phyloP scores from a whole-genome alignment of 441 rosid genomes.

The Erysimum cheiri region DNA sequence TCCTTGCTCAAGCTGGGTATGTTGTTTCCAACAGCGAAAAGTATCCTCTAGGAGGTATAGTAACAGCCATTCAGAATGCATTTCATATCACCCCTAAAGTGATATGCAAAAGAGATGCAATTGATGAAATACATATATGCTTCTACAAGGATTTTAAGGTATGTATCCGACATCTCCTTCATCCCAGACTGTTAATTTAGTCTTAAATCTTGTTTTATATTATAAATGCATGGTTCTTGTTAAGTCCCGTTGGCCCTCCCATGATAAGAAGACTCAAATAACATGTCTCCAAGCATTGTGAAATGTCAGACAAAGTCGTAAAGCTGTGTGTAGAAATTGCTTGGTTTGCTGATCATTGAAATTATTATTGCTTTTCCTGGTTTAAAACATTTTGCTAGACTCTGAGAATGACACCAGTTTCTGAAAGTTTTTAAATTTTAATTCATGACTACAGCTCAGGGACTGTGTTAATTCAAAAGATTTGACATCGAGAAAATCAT shows the following conservation, averaged over 20 bases:
- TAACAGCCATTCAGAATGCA: conserved; percentile 88
- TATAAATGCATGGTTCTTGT: background rate
- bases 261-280: background rate
- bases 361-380: background rate
- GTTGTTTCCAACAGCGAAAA: conserved; percentile 85
- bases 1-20: conserved; percentile 85
- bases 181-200: conserved; percentile 15
- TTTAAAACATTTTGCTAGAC: conserved; percentile 11
- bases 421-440: conserved; percentile 21
- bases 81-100: conserved; percentile 74
- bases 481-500: conserved; percentile 54
- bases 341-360: conserved; percentile 14
- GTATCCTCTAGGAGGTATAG: conserved; percentile 89
- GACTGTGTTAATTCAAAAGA: conserved; percentile 57
- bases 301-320: background rate
- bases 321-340: background rate
- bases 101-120: conserved; percentile 67
- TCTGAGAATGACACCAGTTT: conserved; percentile 19
- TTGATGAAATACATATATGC: conserved; percentile 82
- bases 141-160: conserved; percentile 92
- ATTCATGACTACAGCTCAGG: conserved; percentile 63
- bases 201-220: conserved; percentile 1
- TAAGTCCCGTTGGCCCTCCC: background rate
- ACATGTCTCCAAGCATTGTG: background rate
- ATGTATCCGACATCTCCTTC: conserved; percentile 34